A percentile compares a stretch with the other conserved stretches of the same genome.
Evolutionary conservation across 1,139 yeast genomes (phyloP).

Genomic region (Yamadazyma atlantica): DNA sequence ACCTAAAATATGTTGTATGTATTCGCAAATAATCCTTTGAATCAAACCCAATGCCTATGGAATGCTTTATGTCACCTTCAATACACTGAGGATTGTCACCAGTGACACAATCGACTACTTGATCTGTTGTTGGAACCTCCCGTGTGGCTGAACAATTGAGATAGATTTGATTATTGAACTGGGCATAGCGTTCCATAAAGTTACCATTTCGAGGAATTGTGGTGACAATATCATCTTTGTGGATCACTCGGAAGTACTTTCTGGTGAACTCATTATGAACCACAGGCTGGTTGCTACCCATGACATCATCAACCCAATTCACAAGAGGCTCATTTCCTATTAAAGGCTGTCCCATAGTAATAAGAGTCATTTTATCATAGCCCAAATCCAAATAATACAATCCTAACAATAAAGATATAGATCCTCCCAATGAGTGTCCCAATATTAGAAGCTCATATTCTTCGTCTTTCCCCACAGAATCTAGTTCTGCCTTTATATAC

Average conservation of each 20-base stretch:
- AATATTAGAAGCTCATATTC: slow-evolving; percentile 37
- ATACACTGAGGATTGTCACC: slow-evolving; percentile 39
- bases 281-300: slow-evolving; percentile 29
- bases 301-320: slow-evolving; percentile 34
- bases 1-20: slow-evolving; percentile 50
- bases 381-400: slow-evolving; percentile 39
- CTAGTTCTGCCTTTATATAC: slow-evolving; percentile 25
- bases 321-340: slow-evolving; percentile 44
- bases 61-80: slow-evolving; percentile 30
- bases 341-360: slow-evolving; percentile 55
- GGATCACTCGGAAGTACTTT: slow-evolving; percentile 43
- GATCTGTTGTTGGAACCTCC: slow-evolving; percentile 24
- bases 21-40: slow-evolving; percentile 32
- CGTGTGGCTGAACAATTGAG: slow-evolving; percentile 35
- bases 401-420: slow-evolving; percentile 41
- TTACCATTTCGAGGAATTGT: slow-evolving; percentile 38
- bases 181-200: slow-evolving; percentile 30
- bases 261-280: slow-evolving; percentile 24
- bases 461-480: slow-evolving; percentile 17
- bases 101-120: slow-evolving; percentile 32
- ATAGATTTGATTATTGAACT: slow-evolving; percentile 47
- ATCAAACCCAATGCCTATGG: slow-evolving; percentile 13
- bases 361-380: slow-evolving; percentile 29
- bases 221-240: slow-evolving; percentile 46
- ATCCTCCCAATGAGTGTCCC: slow-evolving; percentile 57